Evolutionary conservation across 805 yeast species (phyloP).

Genomic region (Candida sonorensis): DNA sequence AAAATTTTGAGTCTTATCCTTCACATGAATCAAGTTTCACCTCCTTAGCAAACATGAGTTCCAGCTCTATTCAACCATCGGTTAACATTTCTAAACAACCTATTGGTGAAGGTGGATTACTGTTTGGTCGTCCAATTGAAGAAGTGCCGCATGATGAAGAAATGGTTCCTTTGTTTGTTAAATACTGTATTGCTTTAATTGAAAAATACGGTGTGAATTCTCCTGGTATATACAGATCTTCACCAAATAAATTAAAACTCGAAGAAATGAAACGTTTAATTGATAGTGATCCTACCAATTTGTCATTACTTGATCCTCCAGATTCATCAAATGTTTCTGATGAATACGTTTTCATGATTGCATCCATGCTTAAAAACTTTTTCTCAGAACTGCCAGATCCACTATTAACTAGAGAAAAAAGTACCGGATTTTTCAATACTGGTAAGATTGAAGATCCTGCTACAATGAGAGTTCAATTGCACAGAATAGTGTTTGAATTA

Average conservation of each 20-base stretch:
- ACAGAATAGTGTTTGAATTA: slow-evolving; percentile 78
- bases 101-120: slow-evolving; percentile 31
- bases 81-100: too few species aligned
- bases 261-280: slow-evolving; percentile 66
- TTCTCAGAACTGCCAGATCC: slow-evolving; percentile 87
- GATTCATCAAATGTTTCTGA: slow-evolving; percentile 56
- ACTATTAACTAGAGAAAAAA: slow-evolving; percentile 58
- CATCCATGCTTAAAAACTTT: slow-evolving; percentile 76
- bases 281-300: slow-evolving; percentile 67
- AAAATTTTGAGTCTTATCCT: too few species aligned
- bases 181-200: slow-evolving; percentile 79
- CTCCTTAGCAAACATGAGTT: too few species aligned
- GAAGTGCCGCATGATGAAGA: slow-evolving; percentile 79
- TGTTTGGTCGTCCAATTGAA: slow-evolving; percentile 85
- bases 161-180: slow-evolving; percentile 85
- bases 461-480: slow-evolving; percentile 64
- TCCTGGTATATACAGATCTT: slow-evolving; percentile 86
- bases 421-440: slow-evolving; percentile 58
- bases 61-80: too few species aligned
- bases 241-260: slow-evolving; percentile 71
- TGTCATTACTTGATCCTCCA: slow-evolving; percentile 41
- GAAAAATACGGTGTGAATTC: slow-evolving; percentile 78
- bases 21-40: too few species aligned
- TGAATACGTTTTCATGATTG: slow-evolving; percentile 82
- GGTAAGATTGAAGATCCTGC: slow-evolving; percentile 59